Base-by-base conservation (phyloP, 1,284 basidiomycete species). In the Bjerkandera adusta region DNA sequence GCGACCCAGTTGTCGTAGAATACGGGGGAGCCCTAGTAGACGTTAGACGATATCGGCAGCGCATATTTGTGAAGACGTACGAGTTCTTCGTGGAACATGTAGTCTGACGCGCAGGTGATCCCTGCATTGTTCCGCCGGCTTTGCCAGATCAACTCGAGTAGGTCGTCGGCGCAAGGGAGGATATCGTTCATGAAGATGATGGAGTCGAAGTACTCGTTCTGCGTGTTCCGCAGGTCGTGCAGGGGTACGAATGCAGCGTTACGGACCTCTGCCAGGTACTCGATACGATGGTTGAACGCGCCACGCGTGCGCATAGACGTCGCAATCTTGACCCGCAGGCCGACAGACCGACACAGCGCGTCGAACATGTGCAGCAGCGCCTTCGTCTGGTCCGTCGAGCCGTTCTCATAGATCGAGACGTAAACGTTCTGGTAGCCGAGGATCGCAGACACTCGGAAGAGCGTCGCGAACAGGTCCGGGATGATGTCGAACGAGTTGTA, bases 1-100 rank as follows among this genome's bases (percentile, higher is more conserved):
- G 94, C 93, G 27, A 97, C 94, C 94, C 94, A 97, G 67, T 96
- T 97, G 64, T 97, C 94, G 70, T 97, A 96, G 68, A 97, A 97
- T 18, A 97, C 93, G 1, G 93, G 93, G 0, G 90, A 76, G 15
- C 80, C 79, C 78, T 81, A 51, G 12, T 20, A 24, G 7, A 22
- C 30, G 34, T 57, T 15, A 54, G 50, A 15, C 5, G 13, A 24
- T 3, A 24, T 13, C 11, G 26, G 25, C 24, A 27, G 33, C 15
- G 30, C 27, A 42, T 5, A 21, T n/a, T 11, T 18, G 5, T 30
- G 37, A 33, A 16, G 30, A 72, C 79, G 57, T 55, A 83, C 87
- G 52, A 97, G 89, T 48, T 96, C 92, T 37, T 93, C 83, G 70
- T 97, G 94, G 71, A 92, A 97, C 90, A 97, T 97, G 71, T 97